Base-by-base conservation (phyloP, 495 filamentous ascomycete species). In the Ramalina peruviana region DNA sequence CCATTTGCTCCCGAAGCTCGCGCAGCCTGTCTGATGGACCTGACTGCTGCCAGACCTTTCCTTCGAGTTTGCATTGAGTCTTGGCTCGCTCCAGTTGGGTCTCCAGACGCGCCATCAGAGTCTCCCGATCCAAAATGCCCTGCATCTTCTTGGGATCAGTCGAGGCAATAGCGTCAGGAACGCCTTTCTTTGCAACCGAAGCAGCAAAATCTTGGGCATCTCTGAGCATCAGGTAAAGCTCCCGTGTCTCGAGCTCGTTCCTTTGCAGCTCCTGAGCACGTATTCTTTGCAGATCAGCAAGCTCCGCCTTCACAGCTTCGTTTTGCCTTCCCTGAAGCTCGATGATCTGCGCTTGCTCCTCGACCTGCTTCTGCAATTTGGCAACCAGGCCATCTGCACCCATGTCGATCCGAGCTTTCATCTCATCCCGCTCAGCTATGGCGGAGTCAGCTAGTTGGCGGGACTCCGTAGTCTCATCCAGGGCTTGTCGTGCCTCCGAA, bases 41-140 rank as follows among this genome's bases (percentile, higher is more conserved):
- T 59, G 82, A 68, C 58, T 88, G 85, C 46, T 86, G 82, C 87
- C 90, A 94, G 17, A 89, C 83, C 66, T 86, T 88, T 54, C 92
- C 92, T 63, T 97, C 92, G 16, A 98, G 80, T 71, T 96, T 94
- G 67, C 88, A 94, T 62, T 97, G 88, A 4, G 92, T 97, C 74
- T 98, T 98, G 55, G 94, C 90, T 41, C 93, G 72, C 67, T 97
- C 92, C 16, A 98, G 76, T 63, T 97, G 92, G 67, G 83, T 89
- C 63, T 94, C 90, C 39, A 98, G 74, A 25, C 88, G 79, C 56
- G 84, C 82, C 83, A 98, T 92, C 50, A 98, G 79, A 62, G 72
- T 81, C 55, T 97, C 86, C 6, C 92, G 81, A 59, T 97, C 88
- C 49, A 98, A 67, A 50, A 98, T 96, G 48, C 92, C 92, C 60